Evolutionary conservation across 331 rosid genomes (phyloP), one percentile per base, ranked within the genome.

Genomic region (Quercus lobata): DNA sequence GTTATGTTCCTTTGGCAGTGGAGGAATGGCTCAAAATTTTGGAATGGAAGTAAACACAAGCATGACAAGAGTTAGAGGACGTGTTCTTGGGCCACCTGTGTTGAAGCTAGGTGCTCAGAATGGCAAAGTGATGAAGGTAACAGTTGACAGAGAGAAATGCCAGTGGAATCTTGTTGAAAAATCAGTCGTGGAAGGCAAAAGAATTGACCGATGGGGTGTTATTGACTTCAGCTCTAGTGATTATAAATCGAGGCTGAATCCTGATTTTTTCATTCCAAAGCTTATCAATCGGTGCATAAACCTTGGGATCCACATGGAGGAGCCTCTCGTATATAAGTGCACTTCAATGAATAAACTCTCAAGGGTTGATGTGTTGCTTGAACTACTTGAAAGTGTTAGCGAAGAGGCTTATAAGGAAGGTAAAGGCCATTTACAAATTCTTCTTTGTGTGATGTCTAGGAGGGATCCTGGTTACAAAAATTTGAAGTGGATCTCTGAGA

Each of bases 401-500:
- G 54, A 76, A 27, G 21, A 34, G 57, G 85, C 78, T 68, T 61
- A 61, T 69, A 69, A 72, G 72, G 7, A 4, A 30, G 57, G 83
- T 34, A 53, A 37, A 24, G 83, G 82, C 3, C 80, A 3, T 19
- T 80, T 87, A 41, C 94, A 93, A 77, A 57, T 93, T 81, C 88
- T 93, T 81, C 83, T 91, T 5, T 93, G 97, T 81, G 94, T 86
- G 37, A 93, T 93, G 97, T n/a, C 86, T 63, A 35, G 35, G 24
- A 93, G 71, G 81, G 83, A 85, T 82, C 46, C 81, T 30, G 94
- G 96, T 71, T 92, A 92, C 75, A 91, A 88, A 85, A 56, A 58
- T 76, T 88, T 93, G 32, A 93, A 91, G 83, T 88, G 92, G 92
- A 85, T 93, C 60, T 84, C 89, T 16, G 97, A 93, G 85, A 93